phyloP scores from a whole-genome alignment of 2,329 filamentous ascomycete species.

The Trichoderma brevicompactum region DNA sequence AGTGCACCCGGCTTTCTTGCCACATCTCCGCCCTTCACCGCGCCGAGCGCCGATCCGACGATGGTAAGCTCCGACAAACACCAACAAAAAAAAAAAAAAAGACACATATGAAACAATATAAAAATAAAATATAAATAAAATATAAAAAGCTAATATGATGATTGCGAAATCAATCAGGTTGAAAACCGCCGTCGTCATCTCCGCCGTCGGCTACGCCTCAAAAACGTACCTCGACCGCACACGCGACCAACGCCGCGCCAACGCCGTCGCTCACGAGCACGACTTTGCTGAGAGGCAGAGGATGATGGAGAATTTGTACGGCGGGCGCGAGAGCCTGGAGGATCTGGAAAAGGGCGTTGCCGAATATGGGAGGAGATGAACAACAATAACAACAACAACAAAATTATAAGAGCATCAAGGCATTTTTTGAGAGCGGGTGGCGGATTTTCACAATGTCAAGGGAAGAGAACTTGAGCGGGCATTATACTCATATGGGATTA shows the following conservation, averaged over 20 bases:
- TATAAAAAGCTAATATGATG: background rate
- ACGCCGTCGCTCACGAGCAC: conserved; percentile 41
- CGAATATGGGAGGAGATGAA: conserved; percentile 49
- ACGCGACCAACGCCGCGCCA: conserved; percentile 37
- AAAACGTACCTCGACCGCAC: conserved; percentile 41
- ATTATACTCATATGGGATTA: background rate
- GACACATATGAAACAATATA: background rate
- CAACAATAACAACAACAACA: background rate
- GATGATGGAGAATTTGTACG: conserved; percentile 55
- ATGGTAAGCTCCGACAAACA: conserved; percentile 34
- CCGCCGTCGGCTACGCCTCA: conserved; percentile 43
- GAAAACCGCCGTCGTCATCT: conserved; percentile 40
- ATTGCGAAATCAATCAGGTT: conserved; percentile 34
- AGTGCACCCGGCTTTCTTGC: conserved; percentile 42
- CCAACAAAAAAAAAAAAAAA: background rate
- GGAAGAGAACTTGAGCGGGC: conserved; percentile 6
- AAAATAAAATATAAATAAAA: background rate
- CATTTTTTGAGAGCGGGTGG: background rate
- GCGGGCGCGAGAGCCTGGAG: conserved; percentile 53
- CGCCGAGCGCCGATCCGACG: conserved; percentile 40
- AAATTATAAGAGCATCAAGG: background rate
- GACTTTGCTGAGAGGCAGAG: conserved; percentile 43
- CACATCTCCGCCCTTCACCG: conserved; percentile 40
- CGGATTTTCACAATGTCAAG: background rate
- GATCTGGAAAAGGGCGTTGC: conserved; percentile 54